These are phyloP conservation scores for Tuber aestivum DNA, from an alignment of 495 filamentous ascomycete genomes.

Conservation along the genomic window DNA sequence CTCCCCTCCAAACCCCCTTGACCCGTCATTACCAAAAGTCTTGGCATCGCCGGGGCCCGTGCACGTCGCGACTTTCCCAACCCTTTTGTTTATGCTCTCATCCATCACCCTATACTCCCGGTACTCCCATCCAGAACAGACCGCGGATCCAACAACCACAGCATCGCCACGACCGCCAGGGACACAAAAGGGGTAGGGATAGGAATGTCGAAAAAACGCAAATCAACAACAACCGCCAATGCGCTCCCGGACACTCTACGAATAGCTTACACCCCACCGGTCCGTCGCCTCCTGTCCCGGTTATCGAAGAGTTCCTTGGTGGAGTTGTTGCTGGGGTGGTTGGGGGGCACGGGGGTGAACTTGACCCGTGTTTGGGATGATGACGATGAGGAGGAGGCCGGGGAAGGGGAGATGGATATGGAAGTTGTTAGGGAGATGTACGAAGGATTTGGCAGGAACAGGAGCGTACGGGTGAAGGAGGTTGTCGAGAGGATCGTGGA, in stretches of 20 bases:
- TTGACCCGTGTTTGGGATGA: slow-evolving; percentile 50
- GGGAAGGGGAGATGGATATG: slow-evolving; percentile 51
- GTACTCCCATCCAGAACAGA: neutral
- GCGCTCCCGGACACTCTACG: slow-evolving; percentile 23
- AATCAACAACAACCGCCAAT: slow-evolving; percentile 11
- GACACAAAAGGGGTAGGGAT: neutral
- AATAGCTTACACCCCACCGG: slow-evolving; percentile 46
- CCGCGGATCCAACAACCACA: neutral
- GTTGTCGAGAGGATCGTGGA: slow-evolving; percentile 69
- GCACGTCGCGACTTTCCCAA: slow-evolving; percentile 9
- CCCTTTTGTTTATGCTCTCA: slow-evolving; percentile 15
- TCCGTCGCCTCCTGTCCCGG: slow-evolving; percentile 59
- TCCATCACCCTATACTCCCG: neutral
- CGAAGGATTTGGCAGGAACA: slow-evolving; percentile 31
- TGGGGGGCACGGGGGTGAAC: slow-evolving; percentile 56
- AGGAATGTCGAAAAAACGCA: slow-evolving; percentile 15
- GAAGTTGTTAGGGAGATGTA: slow-evolving; percentile 61
- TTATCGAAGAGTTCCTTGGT: slow-evolving; percentile 66
- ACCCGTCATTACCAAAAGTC: neutral
- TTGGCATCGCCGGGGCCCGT: slow-evolving; percentile 7
- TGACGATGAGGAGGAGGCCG: slow-evolving; percentile 46
- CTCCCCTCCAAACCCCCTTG: neutral
- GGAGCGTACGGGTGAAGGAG: slow-evolving; percentile 52
- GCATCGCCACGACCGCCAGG: neutral
- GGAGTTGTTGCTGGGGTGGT: slow-evolving; percentile 65